Conservation (phyloP, 371 early-diverging fungal genomes). For the Mucor irregularis region DNA sequence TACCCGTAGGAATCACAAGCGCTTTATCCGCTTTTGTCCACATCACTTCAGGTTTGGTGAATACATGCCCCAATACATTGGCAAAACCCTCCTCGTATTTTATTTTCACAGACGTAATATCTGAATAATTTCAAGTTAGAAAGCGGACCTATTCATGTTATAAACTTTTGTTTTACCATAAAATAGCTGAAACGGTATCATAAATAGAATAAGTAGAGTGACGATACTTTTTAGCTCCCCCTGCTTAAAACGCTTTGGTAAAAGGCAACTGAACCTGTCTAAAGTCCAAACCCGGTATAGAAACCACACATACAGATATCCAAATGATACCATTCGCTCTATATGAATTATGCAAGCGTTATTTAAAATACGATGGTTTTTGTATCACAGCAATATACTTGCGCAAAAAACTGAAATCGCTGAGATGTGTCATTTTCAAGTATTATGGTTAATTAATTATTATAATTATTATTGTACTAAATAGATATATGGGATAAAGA, state of each 20-base stretch:
- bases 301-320: slow-evolving; percentile 40
- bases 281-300: slow-evolving; percentile 41
- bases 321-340: slow-evolving; percentile 46
- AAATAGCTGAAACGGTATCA: slow-evolving; percentile 53
- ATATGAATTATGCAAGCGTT: too few relatives aligned
- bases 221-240: slow-evolving; percentile 53
- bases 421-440: slow-evolving; percentile 46
- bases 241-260: slow-evolving; percentile 35
- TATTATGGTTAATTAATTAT: too few relatives aligned
- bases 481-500: too few relatives aligned
- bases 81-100: slow-evolving; percentile 54
- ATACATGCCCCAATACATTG: slow-evolving; percentile 28
- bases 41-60: slow-evolving; percentile 41
- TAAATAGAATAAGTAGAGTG: slow-evolving; percentile 41
- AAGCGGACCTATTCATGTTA: not conserved
- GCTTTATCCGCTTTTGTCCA: slow-evolving; percentile 45
- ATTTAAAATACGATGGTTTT: too few relatives aligned
- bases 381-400: slow-evolving; percentile 8
- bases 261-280: slow-evolving; percentile 39
- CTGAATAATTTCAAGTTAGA: slow-evolving; percentile 7
- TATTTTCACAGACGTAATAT: slow-evolving; percentile 46
- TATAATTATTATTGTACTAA: too few relatives aligned
- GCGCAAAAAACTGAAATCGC: slow-evolving; percentile 46
- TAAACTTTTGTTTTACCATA: slow-evolving; percentile 32
- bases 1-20: slow-evolving; percentile 46